phyloP scores from a whole-genome alignment of 495 filamentous ascomycete species.

The Xylaria venustula region DNA sequence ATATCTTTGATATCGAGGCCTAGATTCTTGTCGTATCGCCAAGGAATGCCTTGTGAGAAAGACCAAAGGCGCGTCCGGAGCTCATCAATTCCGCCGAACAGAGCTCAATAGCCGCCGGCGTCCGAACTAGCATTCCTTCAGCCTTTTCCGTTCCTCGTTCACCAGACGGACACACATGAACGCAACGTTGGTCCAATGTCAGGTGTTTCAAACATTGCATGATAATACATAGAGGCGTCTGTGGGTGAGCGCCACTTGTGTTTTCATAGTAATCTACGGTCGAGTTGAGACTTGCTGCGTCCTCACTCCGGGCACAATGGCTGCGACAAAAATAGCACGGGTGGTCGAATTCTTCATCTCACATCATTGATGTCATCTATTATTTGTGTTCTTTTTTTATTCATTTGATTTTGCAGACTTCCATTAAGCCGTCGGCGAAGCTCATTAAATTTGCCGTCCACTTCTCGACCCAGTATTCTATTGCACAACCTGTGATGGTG shows the following conservation, averaged over 20 bases:
- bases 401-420: background rate
- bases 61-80: no score
- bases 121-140: background rate
- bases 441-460: background rate
- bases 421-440: background rate
- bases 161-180: background rate
- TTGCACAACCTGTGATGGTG: conserved; percentile 41
- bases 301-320: no score
- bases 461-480: conserved; percentile 11
- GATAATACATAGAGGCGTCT: no score
- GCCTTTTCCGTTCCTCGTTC: no score
- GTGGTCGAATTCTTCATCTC: conserved; percentile 1
- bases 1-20: no score
- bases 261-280: no score
- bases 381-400: conserved; percentile 7
- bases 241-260: no score
- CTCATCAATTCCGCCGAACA: background rate
- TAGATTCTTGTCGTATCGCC: no score
- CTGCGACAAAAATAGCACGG: no score
- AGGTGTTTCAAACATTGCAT: no score
- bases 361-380: background rate
- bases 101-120: background rate
- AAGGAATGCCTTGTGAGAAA: no score
- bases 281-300: background rate
- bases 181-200: background rate